Percentiles rank a stretch among this genome's conserved stretches.
These are phyloP conservation scores for Cystofilobasidium capitatum DNA, from an alignment of 768 basidiomycete species.

Conservation along the genomic window DNA sequence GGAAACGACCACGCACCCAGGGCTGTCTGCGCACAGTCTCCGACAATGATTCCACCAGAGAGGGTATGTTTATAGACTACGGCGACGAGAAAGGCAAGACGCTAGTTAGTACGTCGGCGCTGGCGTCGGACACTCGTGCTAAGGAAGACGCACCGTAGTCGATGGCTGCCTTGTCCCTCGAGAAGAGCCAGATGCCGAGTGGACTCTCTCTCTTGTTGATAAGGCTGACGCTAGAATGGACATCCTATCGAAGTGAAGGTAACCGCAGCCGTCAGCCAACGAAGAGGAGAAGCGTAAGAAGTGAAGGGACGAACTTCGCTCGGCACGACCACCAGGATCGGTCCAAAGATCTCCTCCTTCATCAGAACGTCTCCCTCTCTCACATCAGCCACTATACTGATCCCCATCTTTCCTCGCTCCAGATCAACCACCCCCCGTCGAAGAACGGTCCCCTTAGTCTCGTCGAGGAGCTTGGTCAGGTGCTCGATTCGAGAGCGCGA, in stretches of 20 bases:
- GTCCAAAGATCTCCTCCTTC: slow-evolving; percentile 40
- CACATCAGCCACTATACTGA: slow-evolving; percentile 33
- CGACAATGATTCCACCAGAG: slow-evolving; percentile 11
- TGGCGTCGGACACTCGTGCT: neutral
- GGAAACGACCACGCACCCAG: slow-evolving; percentile 1
- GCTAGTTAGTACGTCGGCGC: too few relatives aligned
- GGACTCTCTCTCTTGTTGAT: slow-evolving; percentile 33
- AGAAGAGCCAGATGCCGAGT: slow-evolving; percentile 38
- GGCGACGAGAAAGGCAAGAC: neutral
- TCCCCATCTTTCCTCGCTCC: slow-evolving; percentile 33
- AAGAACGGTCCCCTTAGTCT: slow-evolving; percentile 36
- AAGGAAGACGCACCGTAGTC: slow-evolving; percentile 32
- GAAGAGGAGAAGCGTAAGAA: neutral
- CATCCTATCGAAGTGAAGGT: slow-evolving; percentile 26
- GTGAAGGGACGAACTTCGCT: slow-evolving; percentile 32
- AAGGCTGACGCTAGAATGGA: slow-evolving; percentile 36
- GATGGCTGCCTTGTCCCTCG: slow-evolving; percentile 30
- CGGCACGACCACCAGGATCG: slow-evolving; percentile 37
- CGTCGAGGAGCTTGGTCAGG: slow-evolving; percentile 30
- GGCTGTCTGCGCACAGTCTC: slow-evolving; percentile 21
- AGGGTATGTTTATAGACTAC: slow-evolving; percentile 18
- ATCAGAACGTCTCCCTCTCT: slow-evolving; percentile 30
- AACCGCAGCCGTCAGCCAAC: neutral
- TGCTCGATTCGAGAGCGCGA: slow-evolving; percentile 27
- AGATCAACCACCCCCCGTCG: slow-evolving; percentile 34